Conservation (phyloP, 2,329 filamentous ascomycete species). For the Fusarium haematococcum region DNA sequence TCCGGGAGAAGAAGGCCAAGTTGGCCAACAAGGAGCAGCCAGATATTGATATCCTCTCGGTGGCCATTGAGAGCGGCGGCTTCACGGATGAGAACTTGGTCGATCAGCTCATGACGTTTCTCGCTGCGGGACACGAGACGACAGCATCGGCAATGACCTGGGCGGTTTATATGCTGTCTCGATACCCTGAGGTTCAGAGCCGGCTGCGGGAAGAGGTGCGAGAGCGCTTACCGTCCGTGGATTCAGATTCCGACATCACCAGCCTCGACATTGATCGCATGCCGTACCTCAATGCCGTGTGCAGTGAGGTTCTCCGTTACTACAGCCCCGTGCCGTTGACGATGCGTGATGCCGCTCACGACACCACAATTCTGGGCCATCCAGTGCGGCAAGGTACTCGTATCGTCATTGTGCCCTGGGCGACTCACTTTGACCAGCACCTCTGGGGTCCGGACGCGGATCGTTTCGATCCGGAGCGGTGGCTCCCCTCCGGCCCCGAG, state of each 20-base stretch:
- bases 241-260: slow-evolving; percentile 51
- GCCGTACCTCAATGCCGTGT: slow-evolving; percentile 83
- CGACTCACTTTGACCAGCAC: slow-evolving; percentile 74
- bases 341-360: slow-evolving; percentile 70
- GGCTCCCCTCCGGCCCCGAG: slow-evolving; percentile 65
- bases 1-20: slow-evolving; percentile 75
- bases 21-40: slow-evolving; percentile 59
- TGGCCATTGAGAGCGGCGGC: slow-evolving; percentile 79
- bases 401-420: slow-evolving; percentile 73
- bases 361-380: slow-evolving; percentile 74
- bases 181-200: slow-evolving; percentile 72
- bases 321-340: slow-evolving; percentile 79
- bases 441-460: slow-evolving; percentile 83
- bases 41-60: slow-evolving; percentile 81
- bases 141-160: slow-evolving; percentile 82
- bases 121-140: slow-evolving; percentile 85
- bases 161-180: slow-evolving; percentile 77
- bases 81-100: slow-evolving; percentile 85
- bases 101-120: slow-evolving; percentile 91
- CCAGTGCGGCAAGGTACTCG: slow-evolving; percentile 77
- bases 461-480: slow-evolving; percentile 83
- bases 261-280: slow-evolving; percentile 74
- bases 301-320: slow-evolving; percentile 81
- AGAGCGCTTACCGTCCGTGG: slow-evolving; percentile 64
- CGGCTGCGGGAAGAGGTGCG: slow-evolving; percentile 77